Evolutionary conservation across 2,329 filamentous ascomycete species (phyloP).

Genomic region (Dactylellina haptotyla): DNA sequence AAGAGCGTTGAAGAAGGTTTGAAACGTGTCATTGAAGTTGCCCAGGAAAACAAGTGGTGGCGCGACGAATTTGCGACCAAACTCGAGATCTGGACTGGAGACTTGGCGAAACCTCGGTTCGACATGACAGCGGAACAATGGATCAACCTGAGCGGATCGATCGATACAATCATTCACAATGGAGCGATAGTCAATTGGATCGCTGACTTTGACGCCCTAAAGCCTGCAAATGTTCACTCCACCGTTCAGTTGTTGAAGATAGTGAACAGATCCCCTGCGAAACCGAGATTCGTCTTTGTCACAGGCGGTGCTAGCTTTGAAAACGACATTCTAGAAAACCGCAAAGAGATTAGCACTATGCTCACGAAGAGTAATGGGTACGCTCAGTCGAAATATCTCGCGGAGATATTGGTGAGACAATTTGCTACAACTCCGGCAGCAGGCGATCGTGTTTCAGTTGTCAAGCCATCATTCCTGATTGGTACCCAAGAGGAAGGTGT

Average conservation of each 20-base stretch:
- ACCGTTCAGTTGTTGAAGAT: constrained; percentile 57
- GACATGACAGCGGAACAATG: constrained; percentile 55
- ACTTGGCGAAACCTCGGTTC: constrained; percentile 38
- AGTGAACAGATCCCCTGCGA: constrained; percentile 9
- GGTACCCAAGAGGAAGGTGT: constrained; percentile 55
- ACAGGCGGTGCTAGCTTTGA: constrained; percentile 57
- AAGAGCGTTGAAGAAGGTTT: constrained; percentile 26
- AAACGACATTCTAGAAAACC: constrained; percentile 1
- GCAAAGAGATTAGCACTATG: constrained; percentile 21
- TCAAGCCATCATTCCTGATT: constrained; percentile 57
- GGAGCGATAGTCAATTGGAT: constrained; percentile 57
- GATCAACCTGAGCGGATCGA: constrained; percentile 52
- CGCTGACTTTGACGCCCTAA: constrained; percentile 41
- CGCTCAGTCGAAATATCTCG: constrained; percentile 33
- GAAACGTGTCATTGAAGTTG: constrained; percentile 44
- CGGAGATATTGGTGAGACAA: constrained; percentile 29
- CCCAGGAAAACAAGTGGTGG: constrained; percentile 56
- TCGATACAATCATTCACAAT: constrained; percentile 57
- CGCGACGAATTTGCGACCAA: constrained; percentile 14
- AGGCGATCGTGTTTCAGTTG: constrained; percentile 34
- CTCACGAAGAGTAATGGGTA: constrained; percentile 27
- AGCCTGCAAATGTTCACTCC: constrained; percentile 55
- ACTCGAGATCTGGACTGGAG: constrained; percentile 55
- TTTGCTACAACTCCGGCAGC: constrained; percentile 1
- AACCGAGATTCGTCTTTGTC: constrained; percentile 57